A percentile compares a stretch with the other conserved stretches of the same genome.
Conservation (phyloP, 164 flowering plant species). For the Vitis labrusca region DNA sequence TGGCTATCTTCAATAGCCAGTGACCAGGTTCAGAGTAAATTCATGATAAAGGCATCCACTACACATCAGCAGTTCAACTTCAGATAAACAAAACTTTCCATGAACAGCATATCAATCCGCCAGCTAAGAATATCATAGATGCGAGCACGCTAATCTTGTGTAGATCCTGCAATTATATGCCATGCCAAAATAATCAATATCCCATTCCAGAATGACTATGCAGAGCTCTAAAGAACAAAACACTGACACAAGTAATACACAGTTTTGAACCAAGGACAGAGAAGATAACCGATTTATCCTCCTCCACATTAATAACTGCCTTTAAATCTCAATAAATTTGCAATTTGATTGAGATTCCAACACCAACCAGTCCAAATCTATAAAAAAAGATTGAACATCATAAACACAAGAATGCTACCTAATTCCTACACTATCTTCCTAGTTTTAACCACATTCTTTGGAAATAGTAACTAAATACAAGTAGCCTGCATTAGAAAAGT, state of each 20-base stretch:
- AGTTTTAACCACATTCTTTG: not conserved
- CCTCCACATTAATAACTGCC: conserved; percentile 5
- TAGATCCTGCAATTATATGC: conserved; percentile 82
- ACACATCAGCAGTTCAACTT: conserved; percentile 50
- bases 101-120: conserved; percentile 84
- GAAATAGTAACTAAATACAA: not conserved
- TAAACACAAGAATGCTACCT: conserved; percentile 2
- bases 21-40: conserved; percentile 25
- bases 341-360: conserved; percentile 9
- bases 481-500: not conserved
- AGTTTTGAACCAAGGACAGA: conserved; percentile 5
- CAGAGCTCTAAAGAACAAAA: conserved; percentile 24
- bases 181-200: conserved; percentile 78
- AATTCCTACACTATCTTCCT: not conserved
- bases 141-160: conserved; percentile 82
- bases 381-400: conserved; percentile 1
- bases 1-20: conserved; percentile 31
- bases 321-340: conserved; percentile 13
- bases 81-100: conserved; percentile 71
- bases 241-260: conserved; percentile 11
- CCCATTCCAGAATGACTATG: conserved; percentile 27
- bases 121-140: conserved; percentile 81
- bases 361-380: conserved; percentile 6
- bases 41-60: conserved; percentile 40
- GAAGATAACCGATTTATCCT: conserved; percentile 11